Percentiles rank a stretch among this genome's conserved stretches.
Evolutionary conservation across 345 rosid genomes (phyloP).

Genomic region (Psidium guajava): DNA sequence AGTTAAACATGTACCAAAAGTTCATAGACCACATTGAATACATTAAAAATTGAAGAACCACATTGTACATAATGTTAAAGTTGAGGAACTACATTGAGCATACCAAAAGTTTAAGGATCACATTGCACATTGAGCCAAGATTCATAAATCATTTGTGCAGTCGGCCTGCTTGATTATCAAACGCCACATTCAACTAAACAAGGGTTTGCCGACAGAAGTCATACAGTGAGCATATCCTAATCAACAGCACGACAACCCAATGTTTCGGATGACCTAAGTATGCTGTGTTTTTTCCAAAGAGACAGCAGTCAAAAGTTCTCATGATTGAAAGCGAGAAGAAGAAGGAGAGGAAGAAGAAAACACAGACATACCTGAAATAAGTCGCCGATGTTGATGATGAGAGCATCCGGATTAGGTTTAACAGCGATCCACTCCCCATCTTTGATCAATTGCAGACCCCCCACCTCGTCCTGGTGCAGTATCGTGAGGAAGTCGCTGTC

Average conservation of each 20-base stretch:
- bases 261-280: neutral
- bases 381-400: constrained; percentile 84
- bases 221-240: neutral
- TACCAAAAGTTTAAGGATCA: too few species aligned
- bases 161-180: too few species aligned
- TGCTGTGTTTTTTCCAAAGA: neutral
- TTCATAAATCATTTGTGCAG: too few species aligned
- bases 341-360: neutral
- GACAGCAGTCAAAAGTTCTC: neutral
- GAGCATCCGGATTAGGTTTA: constrained; percentile 73
- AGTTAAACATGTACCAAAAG: too few species aligned
- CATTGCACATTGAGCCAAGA: too few species aligned
- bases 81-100: too few species aligned
- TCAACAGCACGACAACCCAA: neutral
- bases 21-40: too few species aligned
- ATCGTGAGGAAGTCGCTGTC: constrained; percentile 96
- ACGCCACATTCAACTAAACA: neutral
- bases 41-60: too few species aligned
- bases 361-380: constrained; percentile 57
- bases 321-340: neutral
- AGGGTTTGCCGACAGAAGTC: neutral
- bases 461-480: constrained; percentile 77
- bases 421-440: constrained; percentile 79
- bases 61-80: too few species aligned
- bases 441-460: constrained; percentile 78